phyloP scores from a whole-genome alignment of 495 filamentous ascomycete species.

The Thermochaetoides thermophila region DNA sequence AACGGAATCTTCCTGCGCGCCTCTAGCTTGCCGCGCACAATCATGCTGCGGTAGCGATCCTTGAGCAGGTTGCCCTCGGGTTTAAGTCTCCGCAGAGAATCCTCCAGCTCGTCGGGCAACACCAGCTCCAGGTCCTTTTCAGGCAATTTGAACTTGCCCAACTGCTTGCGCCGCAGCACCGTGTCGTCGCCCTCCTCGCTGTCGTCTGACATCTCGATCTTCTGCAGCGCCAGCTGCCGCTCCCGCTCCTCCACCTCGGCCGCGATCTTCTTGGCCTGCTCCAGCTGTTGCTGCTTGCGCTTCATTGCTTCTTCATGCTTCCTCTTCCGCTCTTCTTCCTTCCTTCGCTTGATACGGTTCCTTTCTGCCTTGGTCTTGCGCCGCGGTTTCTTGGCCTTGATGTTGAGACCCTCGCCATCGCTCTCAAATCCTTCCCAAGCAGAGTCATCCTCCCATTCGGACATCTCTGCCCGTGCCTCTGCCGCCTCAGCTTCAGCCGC shows the following conservation, averaged over 20 bases:
- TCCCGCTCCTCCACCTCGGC: conserved; percentile 44
- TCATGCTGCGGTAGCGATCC: conserved; percentile 77
- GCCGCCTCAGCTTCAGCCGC: conserved; percentile 46
- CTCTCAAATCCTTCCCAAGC: conserved; percentile 78
- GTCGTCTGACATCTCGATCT: conserved; percentile 27
- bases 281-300: conserved; percentile 50
- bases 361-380: conserved; percentile 75
- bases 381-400: conserved; percentile 56
- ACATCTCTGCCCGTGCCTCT: conserved; percentile 51
- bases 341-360: conserved; percentile 74
- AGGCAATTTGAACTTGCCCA: conserved; percentile 66
- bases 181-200: conserved; percentile 40
- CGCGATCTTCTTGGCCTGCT: conserved; percentile 45
- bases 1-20: conserved; percentile 59
- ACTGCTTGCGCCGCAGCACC: conserved; percentile 54
- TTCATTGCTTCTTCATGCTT: conserved; percentile 59
- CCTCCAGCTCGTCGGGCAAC: conserved; percentile 82
- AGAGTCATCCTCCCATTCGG: conserved; percentile 67
- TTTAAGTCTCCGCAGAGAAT: conserved; percentile 75
- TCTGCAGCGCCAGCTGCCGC: conserved; percentile 21
- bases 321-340: conserved; percentile 62
- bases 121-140: conserved; percentile 75
- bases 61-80: conserved; percentile 88
- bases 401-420: conserved; percentile 42
- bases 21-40: conserved; percentile 82